Conservation (phyloP, 495 filamentous ascomycete genomes). For the Haplographium delicatum region DNA sequence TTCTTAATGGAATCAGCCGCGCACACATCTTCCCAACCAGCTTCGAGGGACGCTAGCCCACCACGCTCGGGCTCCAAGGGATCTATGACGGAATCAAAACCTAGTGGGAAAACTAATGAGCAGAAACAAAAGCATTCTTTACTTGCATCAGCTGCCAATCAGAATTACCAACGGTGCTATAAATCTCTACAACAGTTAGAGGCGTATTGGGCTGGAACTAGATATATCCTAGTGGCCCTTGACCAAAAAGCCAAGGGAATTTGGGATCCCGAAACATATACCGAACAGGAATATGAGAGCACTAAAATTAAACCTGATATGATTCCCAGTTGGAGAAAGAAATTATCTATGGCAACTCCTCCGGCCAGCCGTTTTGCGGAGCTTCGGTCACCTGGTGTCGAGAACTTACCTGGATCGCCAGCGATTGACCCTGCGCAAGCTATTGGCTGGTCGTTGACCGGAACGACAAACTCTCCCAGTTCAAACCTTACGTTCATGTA, state of each 20-base stretch:
- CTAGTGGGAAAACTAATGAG: constrained; percentile 33
- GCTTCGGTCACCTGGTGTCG: constrained; percentile 20
- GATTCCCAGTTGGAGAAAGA: constrained; percentile 22
- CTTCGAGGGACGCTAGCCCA: constrained; percentile 47
- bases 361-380: constrained; percentile 25
- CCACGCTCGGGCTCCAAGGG: constrained; percentile 14
- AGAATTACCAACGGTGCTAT: constrained; percentile 78
- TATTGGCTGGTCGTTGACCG: constrained; percentile 70
- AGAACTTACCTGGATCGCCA: constrained; percentile 26
- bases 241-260: constrained; percentile 83
- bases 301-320: constrained; percentile 33
- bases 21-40: constrained; percentile 50
- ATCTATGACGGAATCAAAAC: neutral
- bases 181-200: constrained; percentile 72
- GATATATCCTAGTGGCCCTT: constrained; percentile 79
- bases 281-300: constrained; percentile 70
- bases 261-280: constrained; percentile 74
- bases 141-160: constrained; percentile 66
- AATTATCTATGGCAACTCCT: constrained; percentile 15
- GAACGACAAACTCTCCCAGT: constrained; percentile 75
- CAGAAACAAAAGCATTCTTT: constrained; percentile 62
- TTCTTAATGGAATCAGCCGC: constrained; percentile 71
- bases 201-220: constrained; percentile 77
- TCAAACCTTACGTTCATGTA: constrained; percentile 71
- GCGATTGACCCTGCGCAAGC: constrained; percentile 31